phyloP scores from a whole-genome alignment of 2,329 filamentous ascomycete species.

The Sporothrix brunneoviolacea region DNA sequence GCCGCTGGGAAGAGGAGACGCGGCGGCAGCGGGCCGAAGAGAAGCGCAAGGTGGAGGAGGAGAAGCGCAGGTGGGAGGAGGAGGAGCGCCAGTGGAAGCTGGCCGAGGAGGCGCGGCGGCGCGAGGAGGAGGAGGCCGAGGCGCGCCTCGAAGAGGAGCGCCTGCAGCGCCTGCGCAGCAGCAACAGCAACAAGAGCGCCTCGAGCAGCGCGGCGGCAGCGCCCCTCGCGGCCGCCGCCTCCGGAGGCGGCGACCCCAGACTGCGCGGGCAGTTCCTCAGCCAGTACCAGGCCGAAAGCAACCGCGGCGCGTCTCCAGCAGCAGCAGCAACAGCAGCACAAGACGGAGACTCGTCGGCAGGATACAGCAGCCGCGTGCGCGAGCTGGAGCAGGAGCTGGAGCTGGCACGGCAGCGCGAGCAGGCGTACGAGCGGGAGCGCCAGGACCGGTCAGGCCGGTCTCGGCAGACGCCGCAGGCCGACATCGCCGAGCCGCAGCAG shows the following conservation, averaged over 20 bases:
- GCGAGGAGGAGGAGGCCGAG: constrained; percentile 69
- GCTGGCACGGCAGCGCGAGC: constrained; percentile 54
- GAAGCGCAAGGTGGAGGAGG: constrained; percentile 44
- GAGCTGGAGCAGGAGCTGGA: constrained; percentile 72
- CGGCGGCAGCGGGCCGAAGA: constrained; percentile 54
- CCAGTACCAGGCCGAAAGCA: constrained; percentile 73
- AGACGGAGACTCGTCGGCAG: constrained; percentile 23
- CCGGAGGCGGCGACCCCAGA: constrained; percentile 52
- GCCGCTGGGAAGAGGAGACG: constrained; percentile 60
- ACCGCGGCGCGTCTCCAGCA: constrained; percentile 21
- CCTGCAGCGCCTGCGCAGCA: constrained; percentile 51
- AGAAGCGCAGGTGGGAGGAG: constrained; percentile 61
- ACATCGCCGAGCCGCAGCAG: neutral
- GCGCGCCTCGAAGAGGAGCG: constrained; percentile 61
- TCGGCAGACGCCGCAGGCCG: constrained; percentile 21
- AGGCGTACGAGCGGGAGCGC: constrained; percentile 55
- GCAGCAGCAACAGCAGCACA: constrained; percentile 25
- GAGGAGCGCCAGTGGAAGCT: constrained; percentile 64
- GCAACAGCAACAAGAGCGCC: constrained; percentile 43
- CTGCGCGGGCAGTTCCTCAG: constrained; percentile 79
- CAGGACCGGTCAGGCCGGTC: constrained; percentile 44
- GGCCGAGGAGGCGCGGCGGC: constrained; percentile 57
- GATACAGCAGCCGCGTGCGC: constrained; percentile 62
- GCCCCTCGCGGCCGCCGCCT: too few relatives aligned
- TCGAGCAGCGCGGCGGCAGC: constrained; percentile 23